Percentiles rank a stretch among this genome's conserved stretches.
Conservation (phyloP, 2,329 filamentous ascomycete genomes). For the Xylaria sp. region DNA sequence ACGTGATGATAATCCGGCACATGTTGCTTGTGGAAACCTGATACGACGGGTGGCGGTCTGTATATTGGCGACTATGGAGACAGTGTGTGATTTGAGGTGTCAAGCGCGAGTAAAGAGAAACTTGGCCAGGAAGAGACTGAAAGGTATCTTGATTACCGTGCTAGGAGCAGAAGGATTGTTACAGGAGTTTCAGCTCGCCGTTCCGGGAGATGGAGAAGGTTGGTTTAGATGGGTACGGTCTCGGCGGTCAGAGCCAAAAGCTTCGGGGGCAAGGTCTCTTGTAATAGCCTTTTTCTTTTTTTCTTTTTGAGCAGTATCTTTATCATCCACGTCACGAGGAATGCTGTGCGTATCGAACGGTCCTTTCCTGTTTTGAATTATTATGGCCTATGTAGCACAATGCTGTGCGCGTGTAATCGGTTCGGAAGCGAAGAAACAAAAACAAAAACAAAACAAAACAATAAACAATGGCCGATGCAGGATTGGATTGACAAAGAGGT, state of each 20-base stretch:
- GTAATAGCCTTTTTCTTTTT: background rate
- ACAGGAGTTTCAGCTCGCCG: background rate
- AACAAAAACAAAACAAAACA: no score
- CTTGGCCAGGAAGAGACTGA: background rate
- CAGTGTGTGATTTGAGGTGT: background rate
- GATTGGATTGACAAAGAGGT: background rate
- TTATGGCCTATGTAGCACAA: constrained; percentile 5
- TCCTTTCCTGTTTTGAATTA: background rate
- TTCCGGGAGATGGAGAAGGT: background rate
- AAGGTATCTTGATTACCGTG: background rate
- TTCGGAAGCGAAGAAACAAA: background rate
- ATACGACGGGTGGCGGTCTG: background rate
- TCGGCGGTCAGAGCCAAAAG: background rate
- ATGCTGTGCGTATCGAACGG: background rate
- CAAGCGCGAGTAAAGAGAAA: background rate
- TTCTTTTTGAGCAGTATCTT: no score
- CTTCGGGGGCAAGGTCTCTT: background rate
- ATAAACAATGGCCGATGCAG: background rate
- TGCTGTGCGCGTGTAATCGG: background rate
- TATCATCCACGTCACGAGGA: background rate
- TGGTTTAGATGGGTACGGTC: background rate
- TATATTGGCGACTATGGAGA: background rate
- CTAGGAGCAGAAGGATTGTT: background rate
- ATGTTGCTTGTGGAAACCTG: constrained; percentile 22
- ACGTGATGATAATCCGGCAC: constrained; percentile 36